phyloP scores from a whole-genome alignment of 1,284 basidiomycete species.

The Marasmius oreades region DNA sequence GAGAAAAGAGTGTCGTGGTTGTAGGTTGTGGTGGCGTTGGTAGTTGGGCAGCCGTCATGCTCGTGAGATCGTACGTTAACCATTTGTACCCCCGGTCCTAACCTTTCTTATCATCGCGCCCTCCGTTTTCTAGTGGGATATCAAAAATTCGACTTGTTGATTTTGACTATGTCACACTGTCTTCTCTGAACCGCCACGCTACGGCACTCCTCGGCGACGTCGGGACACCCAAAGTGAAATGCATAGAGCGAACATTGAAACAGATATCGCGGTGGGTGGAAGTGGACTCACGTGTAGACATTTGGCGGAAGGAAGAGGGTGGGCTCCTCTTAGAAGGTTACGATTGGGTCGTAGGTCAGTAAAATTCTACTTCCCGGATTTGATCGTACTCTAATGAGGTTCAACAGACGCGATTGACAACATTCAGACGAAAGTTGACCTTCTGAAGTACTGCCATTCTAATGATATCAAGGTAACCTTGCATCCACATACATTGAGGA shows the following conservation, averaged over 20 bases:
- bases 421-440: constrained; percentile 90
- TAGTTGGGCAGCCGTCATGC: constrained; percentile 93
- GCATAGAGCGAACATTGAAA: constrained; percentile 72
- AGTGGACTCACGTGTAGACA: constrained; percentile 78
- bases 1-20: constrained; percentile 78
- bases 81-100: neutral
- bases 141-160: constrained; percentile 74
- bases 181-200: constrained; percentile 92
- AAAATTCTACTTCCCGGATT: neutral
- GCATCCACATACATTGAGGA: constrained; percentile 4
- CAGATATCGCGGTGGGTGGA: constrained; percentile 71
- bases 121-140: constrained; percentile 50
- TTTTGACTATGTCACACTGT: constrained; percentile 93
- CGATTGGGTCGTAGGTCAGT: constrained; percentile 85
- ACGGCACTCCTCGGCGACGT: constrained; percentile 91
- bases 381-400: constrained; percentile 11
- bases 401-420: constrained; percentile 90
- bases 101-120: neutral
- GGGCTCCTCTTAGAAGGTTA: constrained; percentile 72
- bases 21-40: constrained; percentile 97
- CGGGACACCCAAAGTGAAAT: constrained; percentile 90
- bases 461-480: constrained; percentile 62
- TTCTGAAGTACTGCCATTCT: constrained; percentile 81
- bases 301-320: constrained; percentile 81
- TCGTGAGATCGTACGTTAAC: constrained; percentile 73